Conservation (phyloP, 306 rosid genomes). For the apple (Malus domestica) region DNA sequence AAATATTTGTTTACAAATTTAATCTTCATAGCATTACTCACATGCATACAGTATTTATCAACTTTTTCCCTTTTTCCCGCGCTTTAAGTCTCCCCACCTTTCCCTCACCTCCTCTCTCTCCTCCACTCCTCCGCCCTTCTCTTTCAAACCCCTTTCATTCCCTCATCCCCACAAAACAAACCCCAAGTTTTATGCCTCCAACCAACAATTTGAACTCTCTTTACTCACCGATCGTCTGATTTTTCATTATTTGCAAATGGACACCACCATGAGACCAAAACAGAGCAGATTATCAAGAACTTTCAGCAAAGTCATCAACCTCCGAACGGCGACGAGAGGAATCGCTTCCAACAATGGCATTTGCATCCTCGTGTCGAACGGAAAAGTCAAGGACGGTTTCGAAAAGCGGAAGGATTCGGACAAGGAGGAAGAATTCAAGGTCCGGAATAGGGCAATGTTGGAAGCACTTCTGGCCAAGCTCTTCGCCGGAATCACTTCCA, state of each 20-base stretch:
- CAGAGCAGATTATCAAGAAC: constrained; percentile 49
- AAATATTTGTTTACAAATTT: no score
- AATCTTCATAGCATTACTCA: no score
- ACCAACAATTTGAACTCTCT: constrained; percentile 7
- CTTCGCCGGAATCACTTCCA: constrained; percentile 79
- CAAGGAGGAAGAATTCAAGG: constrained; percentile 26
- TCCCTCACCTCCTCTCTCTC: neutral
- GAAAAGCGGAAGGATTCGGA: constrained; percentile 17
- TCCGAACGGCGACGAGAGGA: constrained; percentile 43
- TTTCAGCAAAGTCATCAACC: constrained; percentile 62
- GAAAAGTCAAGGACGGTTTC: constrained; percentile 40
- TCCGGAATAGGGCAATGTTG: constrained; percentile 55
- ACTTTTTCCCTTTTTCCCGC: constrained; percentile 19
- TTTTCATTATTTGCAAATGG: constrained; percentile 36
- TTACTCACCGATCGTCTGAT: neutral
- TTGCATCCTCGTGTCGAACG: constrained; percentile 51
- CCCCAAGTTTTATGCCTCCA: constrained; percentile 6
- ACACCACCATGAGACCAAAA: constrained; percentile 55
- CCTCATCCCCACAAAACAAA: neutral
- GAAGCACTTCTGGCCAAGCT: constrained; percentile 85
- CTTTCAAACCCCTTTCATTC: constrained; percentile 13
- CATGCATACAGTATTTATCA: neutral
- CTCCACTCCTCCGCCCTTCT: neutral
- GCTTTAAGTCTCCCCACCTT: constrained; percentile 17
- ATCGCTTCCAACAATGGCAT: constrained; percentile 72